These are phyloP conservation scores for Leavenworthia alabamica DNA, from an alignment of 345 rosid genomes.

Conservation along the genomic window DNA sequence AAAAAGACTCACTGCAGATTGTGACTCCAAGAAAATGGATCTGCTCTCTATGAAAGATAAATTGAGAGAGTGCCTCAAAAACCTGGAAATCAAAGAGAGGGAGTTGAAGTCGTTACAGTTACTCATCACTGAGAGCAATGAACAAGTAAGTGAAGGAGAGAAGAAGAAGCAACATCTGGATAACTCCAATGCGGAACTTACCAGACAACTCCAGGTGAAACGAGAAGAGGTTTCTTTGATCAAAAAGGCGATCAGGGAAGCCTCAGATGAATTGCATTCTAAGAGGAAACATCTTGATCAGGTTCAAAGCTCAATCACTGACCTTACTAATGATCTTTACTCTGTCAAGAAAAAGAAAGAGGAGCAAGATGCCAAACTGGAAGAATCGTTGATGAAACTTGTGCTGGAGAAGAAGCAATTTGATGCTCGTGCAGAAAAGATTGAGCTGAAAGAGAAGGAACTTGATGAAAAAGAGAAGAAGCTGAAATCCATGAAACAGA, in stretches of 20 bases:
- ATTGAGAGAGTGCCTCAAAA: neutral
- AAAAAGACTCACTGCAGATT: neutral
- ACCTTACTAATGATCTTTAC: slow-evolving; percentile 15
- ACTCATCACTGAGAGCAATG: slow-evolving; percentile 1
- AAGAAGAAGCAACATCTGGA: slow-evolving; percentile 17
- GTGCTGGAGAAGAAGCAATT: slow-evolving; percentile 28
- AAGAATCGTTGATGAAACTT: slow-evolving; percentile 22
- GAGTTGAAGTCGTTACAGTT: slow-evolving; percentile 14
- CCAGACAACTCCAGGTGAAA: slow-evolving; percentile 13
- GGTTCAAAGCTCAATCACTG: slow-evolving; percentile 16
- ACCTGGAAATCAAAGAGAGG: slow-evolving; percentile 24
- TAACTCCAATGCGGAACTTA: slow-evolving; percentile 16
- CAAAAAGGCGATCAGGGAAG: slow-evolving; percentile 5
- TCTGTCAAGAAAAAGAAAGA: slow-evolving; percentile 24
- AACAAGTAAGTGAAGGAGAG: slow-evolving; percentile 24
- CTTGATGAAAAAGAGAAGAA: slow-evolving; percentile 16
- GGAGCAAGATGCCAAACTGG: slow-evolving; percentile 2
- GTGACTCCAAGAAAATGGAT: slow-evolving; percentile 19
- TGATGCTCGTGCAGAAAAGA: no score
- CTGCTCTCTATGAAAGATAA: slow-evolving; percentile 10
- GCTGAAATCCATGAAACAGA: neutral
- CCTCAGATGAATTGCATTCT: neutral
- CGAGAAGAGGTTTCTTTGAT: slow-evolving; percentile 18
- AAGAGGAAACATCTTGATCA: neutral
- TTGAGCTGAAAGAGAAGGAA: slow-evolving; percentile 28